Conservation (phyloP, 139 green algal genomes). For the Chlamydomonas urium region DNA sequence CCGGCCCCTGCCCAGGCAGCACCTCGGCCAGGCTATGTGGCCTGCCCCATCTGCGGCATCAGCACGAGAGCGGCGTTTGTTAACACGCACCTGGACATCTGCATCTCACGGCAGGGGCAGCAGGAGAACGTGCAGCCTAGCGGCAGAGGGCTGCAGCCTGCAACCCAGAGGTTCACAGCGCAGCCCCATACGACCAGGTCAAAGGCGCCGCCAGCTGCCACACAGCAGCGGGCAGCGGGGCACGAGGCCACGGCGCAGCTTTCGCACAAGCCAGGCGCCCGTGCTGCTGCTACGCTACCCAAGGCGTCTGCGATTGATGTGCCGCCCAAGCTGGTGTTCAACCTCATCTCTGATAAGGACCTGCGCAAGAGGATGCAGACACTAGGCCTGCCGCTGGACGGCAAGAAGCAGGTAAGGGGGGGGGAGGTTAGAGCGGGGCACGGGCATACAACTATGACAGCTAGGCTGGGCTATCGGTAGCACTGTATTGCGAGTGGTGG, state of each 20-base stretch:
- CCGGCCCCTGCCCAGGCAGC: no score
- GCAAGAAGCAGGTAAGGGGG: not conserved
- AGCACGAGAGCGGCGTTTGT: not conserved
- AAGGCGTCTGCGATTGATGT: not conserved
- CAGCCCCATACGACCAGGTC: not conserved
- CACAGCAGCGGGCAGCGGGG: not conserved
- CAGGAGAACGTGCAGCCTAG: not conserved
- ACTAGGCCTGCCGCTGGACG: not conserved
- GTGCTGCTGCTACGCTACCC: not conserved
- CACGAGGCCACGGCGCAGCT: not conserved
- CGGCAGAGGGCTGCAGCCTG: not conserved
- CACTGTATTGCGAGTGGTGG: not conserved
- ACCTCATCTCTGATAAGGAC: constrained; percentile 11
- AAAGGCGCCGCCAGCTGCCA: not conserved
- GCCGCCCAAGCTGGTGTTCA: constrained; percentile 10
- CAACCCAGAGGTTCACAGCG: not conserved
- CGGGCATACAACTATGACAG: not conserved
- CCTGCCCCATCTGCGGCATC: constrained; percentile 6
- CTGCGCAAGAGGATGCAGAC: not conserved
- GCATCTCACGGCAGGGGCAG: not conserved
- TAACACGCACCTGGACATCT: constrained; percentile 3
- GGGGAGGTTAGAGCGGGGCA: not conserved
- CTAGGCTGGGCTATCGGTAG: no score
- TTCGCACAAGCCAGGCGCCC: not conserved
- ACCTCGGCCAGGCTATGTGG: no score